These are phyloP conservation scores for Casuarina glauca DNA, from an alignment of 306 rosid genomes.

Conservation along the genomic window DNA sequence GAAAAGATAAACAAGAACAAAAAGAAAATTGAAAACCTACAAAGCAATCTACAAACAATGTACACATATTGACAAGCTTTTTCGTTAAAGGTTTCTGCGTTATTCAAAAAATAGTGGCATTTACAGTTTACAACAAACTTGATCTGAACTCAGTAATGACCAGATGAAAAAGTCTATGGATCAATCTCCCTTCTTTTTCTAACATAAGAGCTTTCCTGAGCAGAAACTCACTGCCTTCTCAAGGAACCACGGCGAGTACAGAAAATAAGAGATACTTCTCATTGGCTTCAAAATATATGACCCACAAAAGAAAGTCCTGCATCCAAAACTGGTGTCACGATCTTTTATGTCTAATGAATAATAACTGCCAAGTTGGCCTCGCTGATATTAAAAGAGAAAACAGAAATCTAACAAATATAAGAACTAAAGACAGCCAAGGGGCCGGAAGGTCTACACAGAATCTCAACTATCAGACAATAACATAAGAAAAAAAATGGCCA, in stretches of 20 bases:
- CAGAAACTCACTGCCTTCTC: conserved; percentile 19
- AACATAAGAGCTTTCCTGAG: conserved; percentile 28
- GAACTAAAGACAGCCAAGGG: neutral
- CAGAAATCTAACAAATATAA: too few species aligned
- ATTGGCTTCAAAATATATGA: conserved; percentile 29
- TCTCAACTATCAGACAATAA: too few species aligned
- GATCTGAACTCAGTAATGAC: neutral
- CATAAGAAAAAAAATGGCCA: too few species aligned
- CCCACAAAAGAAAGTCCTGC: conserved; percentile 31
- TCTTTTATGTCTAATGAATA: neutral
- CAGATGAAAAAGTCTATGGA: neutral
- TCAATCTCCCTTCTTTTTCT: conserved; percentile 22
- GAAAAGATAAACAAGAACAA: neutral
- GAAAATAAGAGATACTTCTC: conserved; percentile 13
- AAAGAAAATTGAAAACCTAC: neutral
- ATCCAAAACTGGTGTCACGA: conserved; percentile 32
- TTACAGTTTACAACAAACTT: neutral
- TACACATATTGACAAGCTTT: neutral
- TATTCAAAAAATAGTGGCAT: neutral
- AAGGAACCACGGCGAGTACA: conserved; percentile 27
- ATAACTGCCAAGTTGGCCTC: neutral
- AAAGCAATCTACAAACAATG: neutral
- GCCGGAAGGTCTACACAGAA: neutral
- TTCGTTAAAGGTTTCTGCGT: neutral
- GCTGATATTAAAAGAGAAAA: neutral